Percentiles rank a stretch among this genome's conserved stretches.
Conservation (phyloP, 257 asterid species). For the Solanum neorickii region DNA sequence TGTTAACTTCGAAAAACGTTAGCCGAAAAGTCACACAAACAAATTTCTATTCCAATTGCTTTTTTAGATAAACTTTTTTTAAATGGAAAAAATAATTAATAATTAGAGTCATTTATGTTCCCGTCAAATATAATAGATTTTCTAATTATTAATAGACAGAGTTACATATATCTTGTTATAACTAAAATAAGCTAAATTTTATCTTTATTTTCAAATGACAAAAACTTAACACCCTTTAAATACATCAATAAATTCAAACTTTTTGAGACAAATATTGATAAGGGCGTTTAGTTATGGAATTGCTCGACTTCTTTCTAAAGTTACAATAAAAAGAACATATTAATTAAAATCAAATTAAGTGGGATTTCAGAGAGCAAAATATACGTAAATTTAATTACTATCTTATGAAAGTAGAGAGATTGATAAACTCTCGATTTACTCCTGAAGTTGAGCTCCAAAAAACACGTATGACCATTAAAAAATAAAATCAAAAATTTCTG, state of each 20-base stretch:
- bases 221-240: not conserved
- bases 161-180: not conserved
- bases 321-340: not conserved
- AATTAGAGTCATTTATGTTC: not conserved
- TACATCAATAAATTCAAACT: not conserved
- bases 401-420: accelerated
- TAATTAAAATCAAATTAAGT: no score
- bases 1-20: not conserved
- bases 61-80: not conserved
- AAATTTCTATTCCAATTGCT: not conserved
- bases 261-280: not conserved
- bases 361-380: accelerated
- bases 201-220: no score
- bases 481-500: no score
- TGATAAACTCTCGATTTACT: not conserved
- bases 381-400: no score
- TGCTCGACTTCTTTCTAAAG: not conserved
- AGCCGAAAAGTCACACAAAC: not conserved
- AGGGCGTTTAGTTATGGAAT: not conserved
- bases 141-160: not conserved
- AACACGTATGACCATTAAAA: no score
- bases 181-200: not conserved
- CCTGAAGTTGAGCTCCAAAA: not conserved
- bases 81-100: not conserved
- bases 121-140: not conserved